Evolutionary conservation across 164 flowering plant species (phyloP).

Genomic region (Hamamelis virginiana): DNA sequence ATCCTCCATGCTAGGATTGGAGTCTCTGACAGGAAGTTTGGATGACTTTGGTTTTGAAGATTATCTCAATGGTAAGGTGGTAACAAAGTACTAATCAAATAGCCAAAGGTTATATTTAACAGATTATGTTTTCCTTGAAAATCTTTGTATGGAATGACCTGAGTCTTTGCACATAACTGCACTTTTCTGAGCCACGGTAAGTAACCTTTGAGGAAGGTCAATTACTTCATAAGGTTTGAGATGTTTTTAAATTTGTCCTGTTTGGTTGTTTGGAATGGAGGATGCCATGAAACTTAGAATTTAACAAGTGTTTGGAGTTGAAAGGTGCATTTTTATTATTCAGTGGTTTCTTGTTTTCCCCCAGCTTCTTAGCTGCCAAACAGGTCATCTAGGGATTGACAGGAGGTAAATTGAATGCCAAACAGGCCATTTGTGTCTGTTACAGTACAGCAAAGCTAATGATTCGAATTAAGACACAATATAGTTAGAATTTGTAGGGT

Average conservation of each 20-base stretch:
- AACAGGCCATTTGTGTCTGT: too few relatives aligned
- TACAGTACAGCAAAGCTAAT: too few relatives aligned
- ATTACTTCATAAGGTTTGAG: neutral
- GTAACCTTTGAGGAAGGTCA: neutral
- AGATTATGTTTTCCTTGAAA: neutral
- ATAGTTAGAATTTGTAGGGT: too few relatives aligned
- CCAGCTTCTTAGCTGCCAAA: too few relatives aligned
- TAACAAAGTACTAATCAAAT: slow-evolving; percentile 6
- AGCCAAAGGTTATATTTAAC: neutral
- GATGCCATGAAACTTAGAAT: too few relatives aligned
- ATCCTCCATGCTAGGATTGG: slow-evolving; percentile 90
- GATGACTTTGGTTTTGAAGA: slow-evolving; percentile 84
- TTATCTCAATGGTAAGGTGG: slow-evolving; percentile 63
- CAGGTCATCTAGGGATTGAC: too few relatives aligned
- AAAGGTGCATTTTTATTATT: too few relatives aligned
- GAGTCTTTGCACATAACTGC: neutral
- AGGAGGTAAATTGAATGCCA: too few relatives aligned
- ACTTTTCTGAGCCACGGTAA: neutral
- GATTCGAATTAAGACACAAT: too few relatives aligned
- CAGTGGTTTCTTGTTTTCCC: too few relatives aligned
- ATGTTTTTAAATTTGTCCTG: neutral
- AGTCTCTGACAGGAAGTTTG: slow-evolving; percentile 77
- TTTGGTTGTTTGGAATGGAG: too few relatives aligned
- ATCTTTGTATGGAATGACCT: neutral
- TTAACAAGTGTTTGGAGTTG: too few relatives aligned